phyloP scores from a whole-genome alignment of 371 early-diverging fungal genomes.

The Encephalitozoon romaleae region DNA sequence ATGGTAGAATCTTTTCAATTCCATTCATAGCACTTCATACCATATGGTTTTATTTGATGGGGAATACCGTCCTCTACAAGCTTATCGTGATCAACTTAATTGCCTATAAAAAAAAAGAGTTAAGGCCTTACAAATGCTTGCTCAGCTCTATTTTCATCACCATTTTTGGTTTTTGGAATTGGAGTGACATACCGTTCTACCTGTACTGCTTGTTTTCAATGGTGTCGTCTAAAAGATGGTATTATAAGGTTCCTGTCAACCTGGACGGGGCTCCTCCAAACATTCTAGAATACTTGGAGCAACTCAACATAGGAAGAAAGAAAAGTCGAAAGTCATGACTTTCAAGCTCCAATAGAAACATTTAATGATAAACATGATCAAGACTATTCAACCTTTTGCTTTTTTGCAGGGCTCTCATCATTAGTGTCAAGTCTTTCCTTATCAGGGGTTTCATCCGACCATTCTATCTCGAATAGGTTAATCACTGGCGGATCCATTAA shows the following conservation, averaged over 20 bases:
- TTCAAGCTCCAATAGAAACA: background rate
- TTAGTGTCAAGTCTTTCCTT: background rate
- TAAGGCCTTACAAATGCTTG: background rate
- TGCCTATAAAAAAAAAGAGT: background rate
- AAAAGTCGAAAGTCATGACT: background rate
- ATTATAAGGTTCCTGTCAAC: background rate
- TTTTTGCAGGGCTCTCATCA: background rate
- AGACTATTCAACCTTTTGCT: background rate
- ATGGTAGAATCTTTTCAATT: background rate
- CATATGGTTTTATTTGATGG: background rate
- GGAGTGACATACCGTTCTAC: background rate
- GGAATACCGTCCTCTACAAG: background rate
- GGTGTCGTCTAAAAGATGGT: background rate
- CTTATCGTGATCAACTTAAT: background rate
- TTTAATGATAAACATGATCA: background rate
- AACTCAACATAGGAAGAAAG: background rate
- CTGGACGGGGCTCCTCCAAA: background rate
- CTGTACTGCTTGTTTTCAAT: background rate
- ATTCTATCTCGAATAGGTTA: constrained; percentile 49
- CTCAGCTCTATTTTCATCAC: background rate
- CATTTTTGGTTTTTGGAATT: background rate
- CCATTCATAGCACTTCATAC: background rate
- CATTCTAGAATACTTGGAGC: background rate
- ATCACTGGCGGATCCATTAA: constrained; percentile 49
- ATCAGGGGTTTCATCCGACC: constrained; percentile 26